Percentiles rank a stretch among this genome's conserved stretches.
Conservation (phyloP, 805 yeast genomes). For the Lachancea nothofagi region DNA sequence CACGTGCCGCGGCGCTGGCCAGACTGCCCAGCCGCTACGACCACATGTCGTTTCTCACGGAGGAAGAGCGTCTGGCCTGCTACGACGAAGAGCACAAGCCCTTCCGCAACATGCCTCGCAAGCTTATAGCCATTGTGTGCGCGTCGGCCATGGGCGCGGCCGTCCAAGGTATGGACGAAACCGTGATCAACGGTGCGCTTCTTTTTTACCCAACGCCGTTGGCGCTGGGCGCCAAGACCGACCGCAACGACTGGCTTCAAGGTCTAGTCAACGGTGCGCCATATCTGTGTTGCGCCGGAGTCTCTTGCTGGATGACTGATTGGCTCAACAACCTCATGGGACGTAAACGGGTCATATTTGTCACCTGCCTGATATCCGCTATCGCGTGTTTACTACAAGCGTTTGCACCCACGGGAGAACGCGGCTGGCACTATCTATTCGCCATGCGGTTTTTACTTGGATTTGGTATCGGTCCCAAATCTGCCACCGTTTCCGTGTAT, state of each 20-base stretch:
- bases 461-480: constrained; percentile 64
- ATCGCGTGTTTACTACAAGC: constrained; percentile 67
- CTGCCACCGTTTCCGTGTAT: constrained; percentile 73
- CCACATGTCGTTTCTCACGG: constrained; percentile 49
- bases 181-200: constrained; percentile 69
- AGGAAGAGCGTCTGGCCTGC: constrained; percentile 49
- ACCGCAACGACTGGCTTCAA: constrained; percentile 46
- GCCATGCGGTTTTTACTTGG: constrained; percentile 63
- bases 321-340: constrained; percentile 51
- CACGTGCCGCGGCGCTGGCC: constrained; percentile 63
- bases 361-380: constrained; percentile 56
- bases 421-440: constrained; percentile 63
- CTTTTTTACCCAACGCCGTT: constrained; percentile 53
- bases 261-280: constrained; percentile 70
- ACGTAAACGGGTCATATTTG: constrained; percentile 61
- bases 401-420: constrained; percentile 36
- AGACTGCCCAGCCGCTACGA: constrained; percentile 53
- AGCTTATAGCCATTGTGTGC: constrained; percentile 50
- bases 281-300: constrained; percentile 54
- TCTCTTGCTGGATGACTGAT: constrained; percentile 63
- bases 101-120: constrained; percentile 38
- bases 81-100: constrained; percentile 43
- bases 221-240: constrained; percentile 42
- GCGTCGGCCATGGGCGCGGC: constrained; percentile 75
- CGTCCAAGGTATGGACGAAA: constrained; percentile 76